phyloP scores from a whole-genome alignment of 257 asterid genomes.

The Perilla frutescens region DNA sequence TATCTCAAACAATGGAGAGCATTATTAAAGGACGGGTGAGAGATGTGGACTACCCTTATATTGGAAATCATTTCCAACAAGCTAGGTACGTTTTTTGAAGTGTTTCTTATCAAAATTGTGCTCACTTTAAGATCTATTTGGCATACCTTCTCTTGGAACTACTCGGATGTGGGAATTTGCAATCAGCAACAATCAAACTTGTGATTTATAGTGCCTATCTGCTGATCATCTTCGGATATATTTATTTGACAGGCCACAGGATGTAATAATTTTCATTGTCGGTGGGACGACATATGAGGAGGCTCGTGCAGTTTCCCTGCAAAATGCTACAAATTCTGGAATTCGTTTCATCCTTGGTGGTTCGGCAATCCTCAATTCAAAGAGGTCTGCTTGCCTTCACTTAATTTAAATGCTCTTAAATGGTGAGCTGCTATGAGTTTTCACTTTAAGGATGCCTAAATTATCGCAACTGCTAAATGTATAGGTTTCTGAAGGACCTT shows the following conservation, averaged over 20 bases:
- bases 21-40: slow-evolving; percentile 87
- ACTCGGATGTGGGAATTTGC: background rate
- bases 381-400: slow-evolving; percentile 55
- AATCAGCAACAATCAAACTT: background rate
- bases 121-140: slow-evolving; percentile 17
- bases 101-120: background rate
- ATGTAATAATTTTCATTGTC: slow-evolving; percentile 83
- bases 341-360: slow-evolving; percentile 96
- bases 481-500: slow-evolving; percentile 87
- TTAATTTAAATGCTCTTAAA: background rate
- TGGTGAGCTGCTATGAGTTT: background rate
- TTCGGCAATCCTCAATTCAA: slow-evolving; percentile 82
- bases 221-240: slow-evolving; percentile 21
- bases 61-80: slow-evolving; percentile 94
- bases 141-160: background rate
- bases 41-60: slow-evolving; percentile 95
- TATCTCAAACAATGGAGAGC: slow-evolving; percentile 95
- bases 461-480: slow-evolving; percentile 5
- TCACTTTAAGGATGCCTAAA: slow-evolving; percentile 8
- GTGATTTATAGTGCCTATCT: slow-evolving; percentile 1
- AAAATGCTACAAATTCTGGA: slow-evolving; percentile 83
- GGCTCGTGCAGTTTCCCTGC: slow-evolving; percentile 84
- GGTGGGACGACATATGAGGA: slow-evolving; percentile 99
- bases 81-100: slow-evolving; percentile 61
- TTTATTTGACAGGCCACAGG: slow-evolving; percentile 73